Evolutionary conservation across 2,329 filamentous ascomycete species (phyloP).

Genomic region (Teratosphaeria viscida): DNA sequence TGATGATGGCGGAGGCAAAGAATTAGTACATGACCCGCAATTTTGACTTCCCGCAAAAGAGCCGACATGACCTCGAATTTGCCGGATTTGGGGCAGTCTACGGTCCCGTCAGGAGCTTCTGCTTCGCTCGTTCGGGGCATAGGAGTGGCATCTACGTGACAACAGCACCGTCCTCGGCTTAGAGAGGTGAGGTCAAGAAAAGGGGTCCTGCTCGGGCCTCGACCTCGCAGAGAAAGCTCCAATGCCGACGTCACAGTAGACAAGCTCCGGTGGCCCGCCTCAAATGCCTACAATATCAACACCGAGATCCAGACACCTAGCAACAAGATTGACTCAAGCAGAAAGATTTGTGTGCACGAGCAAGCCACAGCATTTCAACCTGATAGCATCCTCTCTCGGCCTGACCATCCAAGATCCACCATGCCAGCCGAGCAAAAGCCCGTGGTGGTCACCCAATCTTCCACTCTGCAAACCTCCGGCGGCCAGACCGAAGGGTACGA

Average conservation of each 20-base stretch:
- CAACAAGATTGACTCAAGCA: not conserved
- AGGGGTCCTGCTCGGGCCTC: too few species aligned
- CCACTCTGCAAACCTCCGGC: constrained; percentile 35
- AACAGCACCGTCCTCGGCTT: too few species aligned
- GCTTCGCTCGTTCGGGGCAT: too few species aligned
- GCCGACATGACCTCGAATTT: too few species aligned
- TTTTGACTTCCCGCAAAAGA: too few species aligned
- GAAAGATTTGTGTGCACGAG: not conserved
- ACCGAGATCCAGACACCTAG: not conserved
- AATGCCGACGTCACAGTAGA: not conserved
- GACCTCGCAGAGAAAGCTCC: not conserved
- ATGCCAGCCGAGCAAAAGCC: constrained; percentile 16
- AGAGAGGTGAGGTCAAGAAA: too few species aligned
- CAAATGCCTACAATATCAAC: not conserved
- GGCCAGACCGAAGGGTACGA: constrained; percentile 32
- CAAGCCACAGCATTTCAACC: not conserved
- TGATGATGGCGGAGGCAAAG: too few species aligned
- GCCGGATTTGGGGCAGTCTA: too few species aligned
- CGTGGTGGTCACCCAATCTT: constrained; percentile 46
- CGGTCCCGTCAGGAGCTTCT: too few species aligned
- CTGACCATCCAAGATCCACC: not conserved
- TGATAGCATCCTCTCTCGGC: not conserved
- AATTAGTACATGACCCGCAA: too few species aligned
- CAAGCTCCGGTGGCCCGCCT: not conserved
- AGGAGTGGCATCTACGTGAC: too few species aligned